Conservation (phyloP, 2,329 filamentous ascomycete species). For the Trichoderma sp. region DNA sequence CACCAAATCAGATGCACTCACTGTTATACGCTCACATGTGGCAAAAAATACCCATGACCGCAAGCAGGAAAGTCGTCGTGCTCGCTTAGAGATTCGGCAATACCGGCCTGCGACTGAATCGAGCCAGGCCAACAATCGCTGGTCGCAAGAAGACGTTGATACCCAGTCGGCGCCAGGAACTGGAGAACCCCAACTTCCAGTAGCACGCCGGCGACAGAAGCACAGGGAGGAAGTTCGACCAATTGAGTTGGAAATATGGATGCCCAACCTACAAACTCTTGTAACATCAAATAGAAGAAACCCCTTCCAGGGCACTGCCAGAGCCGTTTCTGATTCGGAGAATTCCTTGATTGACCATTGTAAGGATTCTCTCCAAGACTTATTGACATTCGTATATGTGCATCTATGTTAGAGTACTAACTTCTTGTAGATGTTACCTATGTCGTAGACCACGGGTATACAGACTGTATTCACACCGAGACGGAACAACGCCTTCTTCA, state of each 20-base stretch:
- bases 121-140: neutral
- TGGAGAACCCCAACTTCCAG: neutral
- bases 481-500: conserved; percentile 1
- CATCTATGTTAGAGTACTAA: neutral
- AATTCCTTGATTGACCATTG: conserved; percentile 6
- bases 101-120: neutral
- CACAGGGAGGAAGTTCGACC: neutral
- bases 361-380: neutral
- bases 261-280: neutral
- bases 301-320: conserved; percentile 5
- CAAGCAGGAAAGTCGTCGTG: conserved; percentile 9
- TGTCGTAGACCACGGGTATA: conserved; percentile 13
- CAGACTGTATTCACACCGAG: conserved; percentile 2
- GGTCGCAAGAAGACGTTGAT: neutral
- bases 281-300: neutral
- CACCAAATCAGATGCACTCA: conserved; percentile 5
- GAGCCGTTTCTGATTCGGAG: neutral
- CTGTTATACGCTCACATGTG: conserved; percentile 12
- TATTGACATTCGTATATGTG: neutral
- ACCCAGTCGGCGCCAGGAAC: neutral
- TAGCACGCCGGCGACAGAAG: neutral
- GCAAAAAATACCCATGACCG: conserved; percentile 9
- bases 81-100: conserved; percentile 9
- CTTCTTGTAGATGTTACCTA: neutral
- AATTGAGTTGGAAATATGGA: neutral